Evolutionary conservation across 352 stramenopile genomes (phyloP), one percentile per base, ranked within the genome.

Genomic region (Aphanomyces stellatus): DNA sequence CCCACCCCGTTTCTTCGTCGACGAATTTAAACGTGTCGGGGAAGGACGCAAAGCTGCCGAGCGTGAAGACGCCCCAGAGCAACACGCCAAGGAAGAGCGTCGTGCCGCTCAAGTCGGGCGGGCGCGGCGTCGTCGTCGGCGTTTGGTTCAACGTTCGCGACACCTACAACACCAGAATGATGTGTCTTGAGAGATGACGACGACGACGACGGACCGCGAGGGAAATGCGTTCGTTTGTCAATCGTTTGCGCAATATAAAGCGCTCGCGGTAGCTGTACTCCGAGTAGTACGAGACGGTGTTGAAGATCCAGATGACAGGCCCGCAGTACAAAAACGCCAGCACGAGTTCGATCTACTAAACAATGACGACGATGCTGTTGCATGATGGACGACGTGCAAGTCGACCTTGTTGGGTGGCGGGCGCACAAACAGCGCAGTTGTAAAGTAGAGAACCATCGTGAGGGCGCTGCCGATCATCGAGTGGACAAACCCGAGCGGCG

Each of bases 231-330:
- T 93, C 85, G 40, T 78, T 78, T n/a, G 78, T 72, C 43, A 93
- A 65, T 11, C 85, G 73, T 3, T 81, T 78, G 4, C 81, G 81
- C 27, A 93, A 60, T 34, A 87, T 79, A 62, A 91, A 93, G 8
- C 85, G 79, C 67, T 93, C 85, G 13, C 85, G 73, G 25, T 81
- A 85, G 74, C 90, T 91, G 67, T 89, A 91, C 74, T 93, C 85
- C 2, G 81, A 90, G 65, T 89, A 93, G 73, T 93, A 93, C 30
- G 85, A 81, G 71, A 93, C 90, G 4, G 79, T 88, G 53, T 90
- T 93, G 65, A 93, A 93, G 40, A 91, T 83, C 72, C 81, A 86
- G 24, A 91, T 83, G 27, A 89, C 86, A 0, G 82, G 82, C 49
- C 82, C 74, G 51, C 79, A 75, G 60, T 90, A 93, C 65, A 85